Conservation (phyloP, 1,284 basidiomycete genomes). For the Puccinia hordei region DNA sequence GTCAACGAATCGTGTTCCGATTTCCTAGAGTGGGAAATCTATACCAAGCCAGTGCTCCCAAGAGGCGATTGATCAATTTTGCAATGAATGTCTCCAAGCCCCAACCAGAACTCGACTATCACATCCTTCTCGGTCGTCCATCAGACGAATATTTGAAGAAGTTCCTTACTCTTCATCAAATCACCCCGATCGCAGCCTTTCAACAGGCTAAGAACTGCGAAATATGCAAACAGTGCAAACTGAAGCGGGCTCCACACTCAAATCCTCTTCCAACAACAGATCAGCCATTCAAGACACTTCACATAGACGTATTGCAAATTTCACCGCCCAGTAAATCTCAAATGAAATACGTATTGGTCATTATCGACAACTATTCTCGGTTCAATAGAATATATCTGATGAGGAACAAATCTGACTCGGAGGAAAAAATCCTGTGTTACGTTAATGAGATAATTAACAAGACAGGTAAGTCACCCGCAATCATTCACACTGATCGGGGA, state of each 20-base stretch:
- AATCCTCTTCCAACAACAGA: background rate
- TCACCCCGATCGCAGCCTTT: background rate
- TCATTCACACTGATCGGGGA: too few relatives aligned
- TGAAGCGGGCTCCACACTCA: background rate
- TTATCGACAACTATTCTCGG: constrained; percentile 35
- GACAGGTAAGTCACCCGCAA: background rate
- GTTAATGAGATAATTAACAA: background rate
- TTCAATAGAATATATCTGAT: too few relatives aligned
- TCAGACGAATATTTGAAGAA: background rate
- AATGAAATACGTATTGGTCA: background rate
- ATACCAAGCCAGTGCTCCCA: background rate
- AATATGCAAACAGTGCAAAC: background rate
- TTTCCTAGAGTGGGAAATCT: constrained; percentile 11
- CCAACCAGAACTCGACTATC: too few relatives aligned
- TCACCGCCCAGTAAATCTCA: background rate
- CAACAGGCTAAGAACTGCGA: constrained; percentile 1
- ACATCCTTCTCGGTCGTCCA: background rate
- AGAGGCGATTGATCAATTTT: background rate
- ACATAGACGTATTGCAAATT: too few relatives aligned
- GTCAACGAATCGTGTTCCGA: background rate
- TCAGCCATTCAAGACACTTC: background rate
- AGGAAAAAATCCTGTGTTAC: background rate
- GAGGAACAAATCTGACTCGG: background rate
- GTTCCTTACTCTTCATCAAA: background rate
- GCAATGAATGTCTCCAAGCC: background rate